Evolutionary conservation across 768 basidiomycete species (phyloP).

Genomic region (Tylopilus balloui): DNA sequence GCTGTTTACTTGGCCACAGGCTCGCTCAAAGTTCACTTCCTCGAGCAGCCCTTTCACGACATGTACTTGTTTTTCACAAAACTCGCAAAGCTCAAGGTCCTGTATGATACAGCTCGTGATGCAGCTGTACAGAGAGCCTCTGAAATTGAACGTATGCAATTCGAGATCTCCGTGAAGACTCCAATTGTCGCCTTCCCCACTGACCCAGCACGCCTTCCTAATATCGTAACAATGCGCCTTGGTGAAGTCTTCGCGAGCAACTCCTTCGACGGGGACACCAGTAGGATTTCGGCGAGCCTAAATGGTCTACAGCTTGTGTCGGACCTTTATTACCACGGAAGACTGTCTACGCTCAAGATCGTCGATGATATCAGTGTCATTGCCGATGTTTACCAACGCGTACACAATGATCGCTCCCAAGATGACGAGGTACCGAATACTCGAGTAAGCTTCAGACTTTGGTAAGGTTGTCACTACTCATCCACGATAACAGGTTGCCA

Average conservation of each 20-base stretch:
- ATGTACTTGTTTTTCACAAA: constrained; percentile 80
- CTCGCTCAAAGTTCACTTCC: constrained; percentile 83
- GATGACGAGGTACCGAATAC: constrained; percentile 62
- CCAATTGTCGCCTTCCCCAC: constrained; percentile 90
- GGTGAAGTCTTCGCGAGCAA: constrained; percentile 88
- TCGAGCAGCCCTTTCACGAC: constrained; percentile 86
- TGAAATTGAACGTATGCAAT: constrained; percentile 93
- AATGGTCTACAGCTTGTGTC: constrained; percentile 82
- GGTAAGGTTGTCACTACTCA: constrained; percentile 2
- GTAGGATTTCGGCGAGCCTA: constrained; percentile 70
- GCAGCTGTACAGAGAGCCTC: constrained; percentile 89
- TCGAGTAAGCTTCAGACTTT: constrained; percentile 46
- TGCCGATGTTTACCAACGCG: constrained; percentile 62
- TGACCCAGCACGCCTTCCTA: constrained; percentile 52
- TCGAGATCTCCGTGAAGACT: constrained; percentile 83
- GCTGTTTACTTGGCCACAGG: constrained; percentile 78
- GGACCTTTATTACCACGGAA: constrained; percentile 46
- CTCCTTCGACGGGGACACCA: constrained; percentile 50
- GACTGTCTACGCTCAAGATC: constrained; percentile 66
- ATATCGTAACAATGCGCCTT: constrained; percentile 74
- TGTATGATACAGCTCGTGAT: constrained; percentile 92
- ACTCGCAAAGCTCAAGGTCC: constrained; percentile 84
- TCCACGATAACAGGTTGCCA: constrained; percentile 45
- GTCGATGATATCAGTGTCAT: constrained; percentile 84
- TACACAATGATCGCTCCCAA: constrained; percentile 46